Conservation (phyloP, 2,329 filamentous ascomycete genomes). For the Knoxdaviesia proteae region DNA sequence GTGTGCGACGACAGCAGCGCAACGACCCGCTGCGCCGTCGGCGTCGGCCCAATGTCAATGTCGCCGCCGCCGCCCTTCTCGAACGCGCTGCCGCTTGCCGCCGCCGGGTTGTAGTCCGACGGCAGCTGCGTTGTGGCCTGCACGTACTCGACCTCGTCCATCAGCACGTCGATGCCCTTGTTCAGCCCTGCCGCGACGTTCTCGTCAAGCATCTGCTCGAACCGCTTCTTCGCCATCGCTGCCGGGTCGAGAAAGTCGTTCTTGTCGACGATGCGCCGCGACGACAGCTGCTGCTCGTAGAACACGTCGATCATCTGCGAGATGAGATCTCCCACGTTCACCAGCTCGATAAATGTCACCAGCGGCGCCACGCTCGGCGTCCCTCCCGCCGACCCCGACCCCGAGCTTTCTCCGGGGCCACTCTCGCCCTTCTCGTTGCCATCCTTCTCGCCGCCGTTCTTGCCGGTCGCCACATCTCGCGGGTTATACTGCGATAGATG, state of each 20-base stretch:
- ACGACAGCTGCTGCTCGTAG: conserved; percentile 82
- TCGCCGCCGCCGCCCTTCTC: conserved; percentile 14
- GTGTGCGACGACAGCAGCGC: conserved; percentile 77
- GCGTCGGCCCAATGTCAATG: conserved; percentile 43
- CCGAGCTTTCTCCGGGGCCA: too few relatives aligned
- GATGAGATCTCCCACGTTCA: conserved; percentile 94
- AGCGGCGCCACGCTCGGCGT: conserved; percentile 49
- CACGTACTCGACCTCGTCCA: conserved; percentile 94
- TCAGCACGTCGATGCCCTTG: conserved; percentile 93
- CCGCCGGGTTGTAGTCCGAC: conserved; percentile 70
- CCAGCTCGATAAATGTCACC: conserved; percentile 87
- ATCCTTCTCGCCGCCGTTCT: conserved; percentile 40
- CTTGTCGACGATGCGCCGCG: conserved; percentile 63
- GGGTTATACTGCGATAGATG: conserved; percentile 87
- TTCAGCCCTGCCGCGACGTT: conserved; percentile 88
- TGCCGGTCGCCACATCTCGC: conserved; percentile 54
- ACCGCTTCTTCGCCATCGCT: conserved; percentile 89
- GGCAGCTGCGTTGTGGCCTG: conserved; percentile 72
- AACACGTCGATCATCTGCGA: conserved; percentile 99
- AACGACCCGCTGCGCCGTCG: conserved; percentile 61
- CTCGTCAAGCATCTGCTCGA: conserved; percentile 96
- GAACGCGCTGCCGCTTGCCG: conserved; percentile 12
- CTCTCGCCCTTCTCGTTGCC: conserved; percentile 38
- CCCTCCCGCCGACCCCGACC: too few relatives aligned
- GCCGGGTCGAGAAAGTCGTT: conserved; percentile 90